phyloP scores from a whole-genome alignment of 2,329 filamentous ascomycete genomes.

The Elsinoe australis region DNA sequence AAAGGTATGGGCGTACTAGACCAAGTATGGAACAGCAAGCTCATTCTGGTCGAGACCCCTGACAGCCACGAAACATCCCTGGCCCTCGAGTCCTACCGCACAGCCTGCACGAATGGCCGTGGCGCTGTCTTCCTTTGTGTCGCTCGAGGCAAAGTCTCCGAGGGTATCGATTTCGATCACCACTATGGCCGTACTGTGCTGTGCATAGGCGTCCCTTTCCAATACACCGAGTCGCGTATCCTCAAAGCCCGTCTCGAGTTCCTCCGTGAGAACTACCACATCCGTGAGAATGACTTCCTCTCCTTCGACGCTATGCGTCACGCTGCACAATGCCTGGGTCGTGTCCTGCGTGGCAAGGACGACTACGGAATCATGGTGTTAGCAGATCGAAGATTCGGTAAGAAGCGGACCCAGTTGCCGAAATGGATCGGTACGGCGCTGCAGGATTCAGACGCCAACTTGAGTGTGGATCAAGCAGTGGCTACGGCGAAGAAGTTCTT shows the following conservation, averaged over 20 bases:
- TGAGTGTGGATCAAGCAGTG: conserved; percentile 93
- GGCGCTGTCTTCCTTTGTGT: conserved; percentile 91
- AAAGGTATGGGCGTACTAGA: conserved; percentile 97
- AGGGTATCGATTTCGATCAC: conserved; percentile 98
- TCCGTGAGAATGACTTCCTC: conserved; percentile 92
- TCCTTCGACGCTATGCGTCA: conserved; percentile 99
- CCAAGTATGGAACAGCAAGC: conserved; percentile 97
- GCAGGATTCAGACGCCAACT: conserved; percentile 73
- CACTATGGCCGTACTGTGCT: conserved; percentile 94
- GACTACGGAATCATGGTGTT: conserved; percentile 99
- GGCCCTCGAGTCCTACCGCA: conserved; percentile 91
- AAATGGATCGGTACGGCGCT: conserved; percentile 95
- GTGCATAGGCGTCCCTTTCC: conserved; percentile 94
- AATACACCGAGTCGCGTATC: conserved; percentile 96
- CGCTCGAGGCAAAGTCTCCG: conserved; percentile 91
- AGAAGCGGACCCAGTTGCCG: conserved; percentile 81
- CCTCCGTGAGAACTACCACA: conserved; percentile 91
- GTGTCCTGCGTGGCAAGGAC: conserved; percentile 90
- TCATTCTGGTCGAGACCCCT: conserved; percentile 94
- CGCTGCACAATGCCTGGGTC: conserved; percentile 89
- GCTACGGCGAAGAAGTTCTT: conserved; percentile 84
- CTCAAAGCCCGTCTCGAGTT: conserved; percentile 94
- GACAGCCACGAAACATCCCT: conserved; percentile 95
- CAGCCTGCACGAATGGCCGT: conserved; percentile 92
- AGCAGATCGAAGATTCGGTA: conserved; percentile 85